Conservation (phyloP, 805 yeast species). For the Nakazawaea laoshanensis region DNA sequence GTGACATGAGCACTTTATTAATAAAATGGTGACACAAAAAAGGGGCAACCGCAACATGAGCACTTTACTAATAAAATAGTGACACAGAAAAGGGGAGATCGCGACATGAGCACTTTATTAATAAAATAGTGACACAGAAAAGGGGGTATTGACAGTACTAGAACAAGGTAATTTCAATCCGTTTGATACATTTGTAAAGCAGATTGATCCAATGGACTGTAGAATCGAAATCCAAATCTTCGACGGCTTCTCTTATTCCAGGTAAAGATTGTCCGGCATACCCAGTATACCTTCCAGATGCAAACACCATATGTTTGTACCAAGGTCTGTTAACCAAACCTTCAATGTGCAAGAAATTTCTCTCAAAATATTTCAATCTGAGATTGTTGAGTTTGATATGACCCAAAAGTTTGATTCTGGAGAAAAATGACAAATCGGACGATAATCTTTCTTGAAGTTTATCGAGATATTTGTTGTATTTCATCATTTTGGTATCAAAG, state of each 20-base stretch:
- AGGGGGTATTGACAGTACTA: too few species aligned
- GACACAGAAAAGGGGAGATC: too few species aligned
- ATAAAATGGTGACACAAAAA: too few species aligned
- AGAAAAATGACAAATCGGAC: conserved; percentile 17
- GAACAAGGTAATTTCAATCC: conserved; percentile 8
- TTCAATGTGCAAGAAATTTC: conserved; percentile 32
- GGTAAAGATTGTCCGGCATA: conserved; percentile 51
- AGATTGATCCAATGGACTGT: conserved; percentile 32
- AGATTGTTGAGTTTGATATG: conserved; percentile 24
- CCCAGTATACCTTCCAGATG: conserved; percentile 54
- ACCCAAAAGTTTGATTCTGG: conserved; percentile 19
- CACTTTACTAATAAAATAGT: too few species aligned
- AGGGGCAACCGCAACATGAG: too few species aligned
- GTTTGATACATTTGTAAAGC: conserved; percentile 13
- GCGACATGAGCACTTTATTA: too few species aligned
- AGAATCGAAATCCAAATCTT: conserved; percentile 30
- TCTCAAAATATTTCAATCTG: conserved; percentile 33
- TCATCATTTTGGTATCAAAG: conserved; percentile 10
- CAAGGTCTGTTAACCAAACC: conserved; percentile 46
- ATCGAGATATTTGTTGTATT: conserved; percentile 11
- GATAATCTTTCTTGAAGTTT: conserved; percentile 15
- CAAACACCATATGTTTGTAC: conserved; percentile 51
- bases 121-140: too few species aligned
- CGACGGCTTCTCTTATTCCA: conserved; percentile 45
- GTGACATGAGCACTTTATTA: too few species aligned